Conservation (phyloP, 495 filamentous ascomycete genomes). For the Lophiotrema nucula region DNA sequence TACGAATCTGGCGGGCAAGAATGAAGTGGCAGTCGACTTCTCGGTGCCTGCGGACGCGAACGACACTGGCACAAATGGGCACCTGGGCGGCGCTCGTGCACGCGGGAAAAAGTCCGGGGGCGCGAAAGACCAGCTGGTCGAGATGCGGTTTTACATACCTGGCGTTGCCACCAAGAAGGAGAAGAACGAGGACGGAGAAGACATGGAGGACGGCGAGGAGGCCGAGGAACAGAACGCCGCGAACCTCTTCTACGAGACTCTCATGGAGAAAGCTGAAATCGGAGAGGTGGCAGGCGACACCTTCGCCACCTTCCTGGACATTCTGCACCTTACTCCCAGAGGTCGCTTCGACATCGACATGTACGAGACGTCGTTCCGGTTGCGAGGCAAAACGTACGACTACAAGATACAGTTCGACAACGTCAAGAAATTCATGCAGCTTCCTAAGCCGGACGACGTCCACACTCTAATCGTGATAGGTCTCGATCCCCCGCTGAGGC, state of each 20-base stretch:
- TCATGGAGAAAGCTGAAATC: conserved; percentile 99
- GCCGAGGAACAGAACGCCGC: conserved; percentile 72
- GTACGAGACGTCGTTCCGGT: conserved; percentile 96
- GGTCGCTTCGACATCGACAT: conserved; percentile 99
- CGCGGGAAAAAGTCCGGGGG: conserved; percentile 86
- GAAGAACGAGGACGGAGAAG: conserved; percentile 48
- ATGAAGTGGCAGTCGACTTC: conserved; percentile 96
- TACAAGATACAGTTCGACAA: conserved; percentile 99
- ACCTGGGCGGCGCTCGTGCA: conserved; percentile 72
- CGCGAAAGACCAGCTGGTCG: conserved; percentile 86
- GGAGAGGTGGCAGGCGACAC: conserved; percentile 97
- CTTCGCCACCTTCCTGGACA: conserved; percentile 94
- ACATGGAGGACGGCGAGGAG: conserved; percentile 46
- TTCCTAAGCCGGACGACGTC: conserved; percentile 95
- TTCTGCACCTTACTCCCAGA: conserved; percentile 96
- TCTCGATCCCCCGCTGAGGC: conserved; percentile 90
- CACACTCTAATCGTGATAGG: conserved; percentile 94
- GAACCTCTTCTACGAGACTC: conserved; percentile 90
- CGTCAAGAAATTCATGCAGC: conserved; percentile 97
- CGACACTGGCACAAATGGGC: conserved; percentile 68
- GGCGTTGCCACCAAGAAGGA: conserved; percentile 84
- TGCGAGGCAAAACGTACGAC: conserved; percentile 98
- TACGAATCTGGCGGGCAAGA: conserved; percentile 95
- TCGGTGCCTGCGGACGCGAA: conserved; percentile 64
- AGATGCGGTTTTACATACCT: conserved; percentile 99